A percentile compares a stretch with the other conserved stretches of the same genome.
Evolutionary conservation across 2,329 filamentous ascomycete genomes (phyloP).

Genomic region (Sporothrix protearum): DNA sequence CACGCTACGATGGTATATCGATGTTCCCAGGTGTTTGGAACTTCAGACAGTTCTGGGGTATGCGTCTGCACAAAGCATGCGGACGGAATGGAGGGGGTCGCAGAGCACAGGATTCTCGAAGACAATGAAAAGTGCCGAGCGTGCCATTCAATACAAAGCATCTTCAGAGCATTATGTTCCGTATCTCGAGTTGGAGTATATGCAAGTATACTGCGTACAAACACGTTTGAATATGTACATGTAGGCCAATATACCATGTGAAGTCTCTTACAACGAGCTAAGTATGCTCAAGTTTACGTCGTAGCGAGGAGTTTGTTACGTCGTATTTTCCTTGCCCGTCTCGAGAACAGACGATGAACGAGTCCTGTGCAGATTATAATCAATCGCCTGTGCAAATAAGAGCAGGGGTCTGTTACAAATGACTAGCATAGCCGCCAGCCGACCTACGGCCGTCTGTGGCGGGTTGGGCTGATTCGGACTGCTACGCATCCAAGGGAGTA

Average conservation of each 20-base stretch:
- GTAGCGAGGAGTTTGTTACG: constrained; percentile 3
- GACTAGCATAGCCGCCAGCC: too few species aligned
- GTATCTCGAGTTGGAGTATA: neutral
- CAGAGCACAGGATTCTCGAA: neutral
- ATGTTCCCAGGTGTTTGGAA: constrained; percentile 7
- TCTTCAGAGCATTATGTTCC: neutral
- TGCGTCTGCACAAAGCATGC: neutral
- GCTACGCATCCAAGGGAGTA: too few species aligned
- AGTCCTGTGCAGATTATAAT: constrained; percentile 3
- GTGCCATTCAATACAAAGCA: neutral
- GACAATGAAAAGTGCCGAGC: neutral
- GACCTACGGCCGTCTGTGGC: too few species aligned
- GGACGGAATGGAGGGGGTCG: neutral
- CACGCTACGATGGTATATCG: neutral
- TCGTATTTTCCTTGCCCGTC: constrained; percentile 6
- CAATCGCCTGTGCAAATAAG: neutral
- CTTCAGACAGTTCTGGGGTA: neutral
- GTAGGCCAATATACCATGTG: too few species aligned
- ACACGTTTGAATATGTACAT: neutral
- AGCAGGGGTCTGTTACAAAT: neutral
- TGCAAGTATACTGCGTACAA: neutral
- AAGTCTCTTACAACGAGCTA: neutral
- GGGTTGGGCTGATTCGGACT: too few species aligned
- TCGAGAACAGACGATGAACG: constrained; percentile 6
- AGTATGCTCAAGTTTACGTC: neutral